Evolutionary conservation across 306 rosid genomes (phyloP).

Genomic region (Castanopsis chinensis): DNA sequence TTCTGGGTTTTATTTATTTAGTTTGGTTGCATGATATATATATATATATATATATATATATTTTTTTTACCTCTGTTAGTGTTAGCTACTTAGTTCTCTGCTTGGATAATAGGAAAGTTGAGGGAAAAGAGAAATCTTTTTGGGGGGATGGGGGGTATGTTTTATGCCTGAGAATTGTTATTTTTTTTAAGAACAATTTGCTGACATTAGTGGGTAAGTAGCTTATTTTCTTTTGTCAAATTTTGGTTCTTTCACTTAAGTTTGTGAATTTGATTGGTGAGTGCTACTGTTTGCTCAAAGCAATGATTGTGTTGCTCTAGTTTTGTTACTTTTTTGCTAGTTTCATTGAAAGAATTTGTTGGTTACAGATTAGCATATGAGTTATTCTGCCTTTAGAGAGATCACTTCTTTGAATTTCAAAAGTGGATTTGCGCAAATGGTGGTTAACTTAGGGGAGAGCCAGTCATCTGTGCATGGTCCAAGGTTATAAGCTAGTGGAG

Average conservation of each 20-base stretch:
- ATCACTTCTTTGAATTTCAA: not conserved
- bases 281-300: not conserved
- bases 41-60: no score
- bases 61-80: no score
- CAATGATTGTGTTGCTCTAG: not conserved
- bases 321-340: not conserved
- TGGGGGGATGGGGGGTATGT: no score
- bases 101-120: no score
- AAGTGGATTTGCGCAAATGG: not conserved
- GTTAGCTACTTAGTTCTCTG: no score
- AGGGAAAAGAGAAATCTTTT: no score
- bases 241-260: not conserved
- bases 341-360: not conserved
- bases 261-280: not conserved
- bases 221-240: not conserved
- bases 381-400: not conserved
- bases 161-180: no score
- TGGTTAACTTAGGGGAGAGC: not conserved
- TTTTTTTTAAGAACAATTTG: no score
- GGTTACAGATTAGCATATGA: not conserved
- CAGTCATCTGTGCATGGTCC: no score
- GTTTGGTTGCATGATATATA: no score
- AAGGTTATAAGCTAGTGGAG: no score
- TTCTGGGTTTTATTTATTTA: no score
- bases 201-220: constrained; percentile 55